phyloP scores from a whole-genome alignment of 2,329 filamentous ascomycete species.

The Ascochyta koolunga region DNA sequence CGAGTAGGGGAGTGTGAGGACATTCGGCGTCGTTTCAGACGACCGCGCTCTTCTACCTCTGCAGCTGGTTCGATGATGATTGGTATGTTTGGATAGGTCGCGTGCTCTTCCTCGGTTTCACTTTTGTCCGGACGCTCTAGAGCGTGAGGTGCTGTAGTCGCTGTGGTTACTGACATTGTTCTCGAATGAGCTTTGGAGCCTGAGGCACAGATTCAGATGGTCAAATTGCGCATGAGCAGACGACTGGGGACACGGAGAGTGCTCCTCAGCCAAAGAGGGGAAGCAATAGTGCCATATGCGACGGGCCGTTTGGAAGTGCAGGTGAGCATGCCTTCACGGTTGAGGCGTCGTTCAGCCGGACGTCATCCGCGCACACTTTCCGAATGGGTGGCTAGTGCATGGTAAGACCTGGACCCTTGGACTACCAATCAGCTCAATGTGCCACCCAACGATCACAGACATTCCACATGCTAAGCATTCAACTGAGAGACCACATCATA shows the following conservation, averaged over 20 bases:
- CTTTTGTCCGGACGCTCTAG: neutral
- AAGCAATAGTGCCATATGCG: slow-evolving; percentile 18
- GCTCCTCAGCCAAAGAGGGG: slow-evolving; percentile 10
- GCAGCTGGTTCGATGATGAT: slow-evolving; percentile 30
- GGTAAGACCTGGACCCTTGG: too few species aligned
- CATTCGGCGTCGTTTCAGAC: slow-evolving; percentile 39
- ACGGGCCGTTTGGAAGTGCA: slow-evolving; percentile 26
- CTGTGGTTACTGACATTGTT: slow-evolving; percentile 12
- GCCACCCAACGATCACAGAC: neutral
- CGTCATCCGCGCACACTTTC: slow-evolving; percentile 13
- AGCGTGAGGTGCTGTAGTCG: slow-evolving; percentile 3
- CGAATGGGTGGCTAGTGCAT: neutral
- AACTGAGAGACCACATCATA: too few species aligned
- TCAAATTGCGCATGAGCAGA: neutral
- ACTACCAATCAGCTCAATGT: neutral
- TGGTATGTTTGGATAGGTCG: neutral
- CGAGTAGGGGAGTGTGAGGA: slow-evolving; percentile 40
- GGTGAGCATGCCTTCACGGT: slow-evolving; percentile 10
- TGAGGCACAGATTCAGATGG: neutral
- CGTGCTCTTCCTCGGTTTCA: neutral
- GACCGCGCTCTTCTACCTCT: slow-evolving; percentile 39
- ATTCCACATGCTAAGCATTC: too few species aligned
- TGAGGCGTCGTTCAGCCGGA: slow-evolving; percentile 7
- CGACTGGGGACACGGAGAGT: neutral
- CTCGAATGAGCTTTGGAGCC: slow-evolving; percentile 1